Conservation (phyloP, 1,284 basidiomycete species). For the Vanrija pseudolonga region DNA sequence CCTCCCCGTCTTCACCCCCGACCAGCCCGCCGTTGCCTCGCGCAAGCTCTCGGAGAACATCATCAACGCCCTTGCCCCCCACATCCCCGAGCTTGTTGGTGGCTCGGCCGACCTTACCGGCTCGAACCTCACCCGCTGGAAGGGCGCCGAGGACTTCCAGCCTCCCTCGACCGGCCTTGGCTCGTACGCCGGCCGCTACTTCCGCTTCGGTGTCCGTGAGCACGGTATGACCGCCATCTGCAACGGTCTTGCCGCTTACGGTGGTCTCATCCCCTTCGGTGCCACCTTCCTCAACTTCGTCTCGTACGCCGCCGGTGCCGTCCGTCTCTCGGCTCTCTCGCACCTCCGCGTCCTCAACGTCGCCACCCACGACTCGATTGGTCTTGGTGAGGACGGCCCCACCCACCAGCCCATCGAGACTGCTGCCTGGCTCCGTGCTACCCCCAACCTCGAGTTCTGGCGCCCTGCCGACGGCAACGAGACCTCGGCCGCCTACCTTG, state of each 20-base stretch:
- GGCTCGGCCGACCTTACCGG: conserved; percentile 92
- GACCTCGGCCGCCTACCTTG: conserved; percentile 81
- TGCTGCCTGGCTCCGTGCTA: conserved; percentile 77
- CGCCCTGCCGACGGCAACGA: conserved; percentile 92
- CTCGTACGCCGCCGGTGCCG: conserved; percentile 85
- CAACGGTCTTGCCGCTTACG: conserved; percentile 83
- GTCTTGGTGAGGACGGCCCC: conserved; percentile 30
- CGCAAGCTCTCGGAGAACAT: conserved; percentile 91
- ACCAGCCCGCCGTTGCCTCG: conserved; percentile 79
- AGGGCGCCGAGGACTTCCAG: conserved; percentile 80
- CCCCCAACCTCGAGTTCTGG: conserved; percentile 88
- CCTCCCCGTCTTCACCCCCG: conserved; percentile 70
- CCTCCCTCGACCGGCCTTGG: conserved; percentile 79
- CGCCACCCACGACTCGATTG: conserved; percentile 65
- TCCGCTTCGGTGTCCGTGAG: conserved; percentile 95
- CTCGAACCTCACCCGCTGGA: conserved; percentile 85
- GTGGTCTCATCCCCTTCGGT: conserved; percentile 73
- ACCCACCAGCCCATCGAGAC: conserved; percentile 69
- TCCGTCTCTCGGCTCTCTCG: conserved; percentile 84
- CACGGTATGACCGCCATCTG: conserved; percentile 95
- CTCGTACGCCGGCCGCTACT: conserved; percentile 79
- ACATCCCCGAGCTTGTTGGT: conserved; percentile 78
- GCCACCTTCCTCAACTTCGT: conserved; percentile 95
- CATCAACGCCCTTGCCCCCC: conserved; percentile 68
- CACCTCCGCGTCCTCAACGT: conserved; percentile 68